Evolutionary conservation across 1,284 basidiomycete genomes (phyloP), one percentile per base, ranked within the genome.

Genomic region (Boletus smithii): DNA sequence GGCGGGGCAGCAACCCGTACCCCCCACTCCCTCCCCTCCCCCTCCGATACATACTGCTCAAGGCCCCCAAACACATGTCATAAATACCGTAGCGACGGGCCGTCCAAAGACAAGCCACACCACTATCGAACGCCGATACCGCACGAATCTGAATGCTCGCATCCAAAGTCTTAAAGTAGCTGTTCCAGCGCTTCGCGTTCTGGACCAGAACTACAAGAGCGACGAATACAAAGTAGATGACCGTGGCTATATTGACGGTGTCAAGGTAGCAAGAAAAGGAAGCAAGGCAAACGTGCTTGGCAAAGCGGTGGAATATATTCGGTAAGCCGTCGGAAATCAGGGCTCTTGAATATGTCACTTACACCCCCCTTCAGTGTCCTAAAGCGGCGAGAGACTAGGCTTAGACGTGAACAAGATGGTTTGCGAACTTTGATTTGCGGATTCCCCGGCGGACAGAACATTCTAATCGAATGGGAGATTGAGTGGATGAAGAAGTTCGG

Each of bases 81-180:
- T 23, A 23, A 54, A 58, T 4, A 57, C 65, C 26, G 51, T 53
- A 17, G 35, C 67, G 22, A 60, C 69, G 14, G 67, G 70, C 1
- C 79, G 86, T 3, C 81, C 85, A n/a, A 90, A 90, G 68, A 90
- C 88, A 0, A 90, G 88, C 50, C 91, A 95, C 65, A 95, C 92
- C 9, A 92, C 90, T 20, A 94, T 95, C 55, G 92, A 95, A 68
- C 80, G 92, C 13, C 78, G 92, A 26, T 91, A 94, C 61, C 81
- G 92, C 32, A 93, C 91, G 14, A 94, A 94, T 66, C 77, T 95
- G 49, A 95, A 95, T 61, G 88, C 90, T 10, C 83, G 91, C 40
- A 94, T 95, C 36, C 83, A 87, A 48, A 85, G 85, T 46, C 73
- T 95, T 34, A 83, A 88, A 47, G 80, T 83, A 59, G 85, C 90